A percentile compares a stretch with the other conserved stretches of the same genome.
These are phyloP conservation scores for Ilyonectria mors-panacis DNA, from an alignment of 2,329 filamentous ascomycete species.

Conservation along the genomic window DNA sequence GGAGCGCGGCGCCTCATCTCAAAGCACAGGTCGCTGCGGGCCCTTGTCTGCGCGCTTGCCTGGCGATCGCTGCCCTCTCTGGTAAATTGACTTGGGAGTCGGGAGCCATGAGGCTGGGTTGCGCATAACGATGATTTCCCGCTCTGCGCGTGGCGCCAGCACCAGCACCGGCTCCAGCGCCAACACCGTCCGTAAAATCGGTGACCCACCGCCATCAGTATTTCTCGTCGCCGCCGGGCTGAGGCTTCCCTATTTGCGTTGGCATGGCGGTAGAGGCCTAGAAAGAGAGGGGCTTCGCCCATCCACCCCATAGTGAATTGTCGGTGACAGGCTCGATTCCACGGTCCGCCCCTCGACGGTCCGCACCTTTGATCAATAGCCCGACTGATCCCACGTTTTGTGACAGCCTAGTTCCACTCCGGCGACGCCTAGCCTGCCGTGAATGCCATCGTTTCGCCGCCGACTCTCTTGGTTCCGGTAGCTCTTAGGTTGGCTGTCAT, in stretches of 20 bases:
- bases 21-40: constrained; percentile 25
- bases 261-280: neutral
- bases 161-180: constrained; percentile 33
- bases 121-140: constrained; percentile 39
- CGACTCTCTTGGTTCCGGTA: neutral
- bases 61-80: constrained; percentile 4
- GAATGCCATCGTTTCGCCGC: neutral
- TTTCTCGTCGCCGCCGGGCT: neutral
- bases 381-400: constrained; percentile 29
- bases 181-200: constrained; percentile 23
- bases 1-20: constrained; percentile 20
- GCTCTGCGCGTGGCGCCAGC: constrained; percentile 35
- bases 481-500: constrained; percentile 10
- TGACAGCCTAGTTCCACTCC: constrained; percentile 11
- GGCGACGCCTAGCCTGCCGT: neutral
- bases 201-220: constrained; percentile 11
- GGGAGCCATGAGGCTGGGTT: constrained; percentile 9
- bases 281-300: constrained; percentile 11
- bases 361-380: constrained; percentile 22
- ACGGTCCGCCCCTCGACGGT: constrained; percentile 34
- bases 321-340: constrained; percentile 21
- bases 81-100: constrained; percentile 5
- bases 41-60: constrained; percentile 14
- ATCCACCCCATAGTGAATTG: constrained; percentile 14
- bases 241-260: constrained; percentile 12